Evolutionary conservation across 2,329 filamentous ascomycete genomes (phyloP), one percentile per base, ranked within the genome.

Genomic region (Blastomyces emzantsi): DNA sequence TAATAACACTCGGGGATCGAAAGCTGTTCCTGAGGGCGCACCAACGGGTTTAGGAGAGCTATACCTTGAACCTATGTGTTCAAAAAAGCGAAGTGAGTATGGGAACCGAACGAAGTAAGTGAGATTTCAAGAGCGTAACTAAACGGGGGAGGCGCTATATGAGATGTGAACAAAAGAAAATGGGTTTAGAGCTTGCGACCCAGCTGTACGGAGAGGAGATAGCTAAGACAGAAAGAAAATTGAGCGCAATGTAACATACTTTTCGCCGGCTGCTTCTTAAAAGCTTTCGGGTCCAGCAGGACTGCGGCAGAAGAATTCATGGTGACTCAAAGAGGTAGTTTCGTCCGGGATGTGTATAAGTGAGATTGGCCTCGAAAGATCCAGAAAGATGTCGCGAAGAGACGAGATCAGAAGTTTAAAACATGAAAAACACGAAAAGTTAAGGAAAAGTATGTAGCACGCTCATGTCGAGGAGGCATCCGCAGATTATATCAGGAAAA

Each of bases 241-340:
- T 41, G n/a, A 43, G 9, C 2, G 39, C 11, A 45, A 60, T 5
- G 3, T 8, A 33, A 30, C 57, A 15, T 68, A 68, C 67, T 62
- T 28, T 54, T 58, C 28, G 64, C 60, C 17, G 62, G 22, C 61
- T 73, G 73, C 65, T 74, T 76, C 65, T 71, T 78, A 64, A 76
- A 73, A 41, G 71, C 72, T 67, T 77, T 76, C 19, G 78, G 78
- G 67, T 80, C 73, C 63, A 80, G 69, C 39, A 80, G 73, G 72
- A 78, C 73, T 52, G 75, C 76, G 43, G 78, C 75, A 61, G 75
- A 47, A 1, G 41, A 19, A 33, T 60, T 47, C 57, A 60, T 60
- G 15, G 17, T 60, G 43, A 13, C 41, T 60, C 22, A 30, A 6
- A 30, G 8, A 30, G 8, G 17, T 22, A 1, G 25, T 30, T 47